A percentile compares a stretch with the other conserved stretches of the same genome.
These are phyloP conservation scores for Tausonia pullulans DNA, from an alignment of 1,284 basidiomycete species.

Conservation along the genomic window DNA sequence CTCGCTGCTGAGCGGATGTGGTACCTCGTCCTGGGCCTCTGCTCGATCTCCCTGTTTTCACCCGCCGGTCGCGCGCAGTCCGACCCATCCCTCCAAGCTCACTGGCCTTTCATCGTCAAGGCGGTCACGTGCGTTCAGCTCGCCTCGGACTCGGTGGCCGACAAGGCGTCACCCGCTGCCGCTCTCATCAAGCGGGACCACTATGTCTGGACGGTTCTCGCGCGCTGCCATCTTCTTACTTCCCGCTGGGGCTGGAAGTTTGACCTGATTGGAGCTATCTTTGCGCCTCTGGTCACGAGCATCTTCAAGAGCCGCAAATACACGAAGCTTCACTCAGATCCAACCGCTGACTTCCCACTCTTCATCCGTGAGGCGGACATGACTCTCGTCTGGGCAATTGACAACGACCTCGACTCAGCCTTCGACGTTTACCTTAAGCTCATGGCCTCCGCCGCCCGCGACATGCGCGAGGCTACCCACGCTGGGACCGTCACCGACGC, in stretches of 20 bases:
- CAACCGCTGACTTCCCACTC: conserved; percentile 54
- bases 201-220: conserved; percentile 62
- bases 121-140: conserved; percentile 54
- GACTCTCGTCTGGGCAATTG: conserved; percentile 43
- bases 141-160: conserved; percentile 43
- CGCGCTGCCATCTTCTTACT: conserved; percentile 60
- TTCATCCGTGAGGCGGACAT: conserved; percentile 60
- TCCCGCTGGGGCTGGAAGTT: conserved; percentile 65
- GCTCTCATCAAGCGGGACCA: conserved; percentile 54
- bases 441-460: conserved; percentile 47
- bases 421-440: conserved; percentile 74
- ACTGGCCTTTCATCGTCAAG: conserved; percentile 54
- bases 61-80: conserved; percentile 42
- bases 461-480: conserved; percentile 25
- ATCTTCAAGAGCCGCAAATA: conserved; percentile 74
- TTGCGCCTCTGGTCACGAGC: conserved; percentile 53
- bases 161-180: conserved; percentile 37
- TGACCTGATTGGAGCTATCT: conserved; percentile 47
- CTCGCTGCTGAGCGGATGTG: conserved; percentile 60
- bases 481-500: conserved; percentile 35
- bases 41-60: conserved; percentile 68
- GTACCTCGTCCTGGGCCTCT: conserved; percentile 58
- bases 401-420: conserved; percentile 52
- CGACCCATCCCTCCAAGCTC: conserved; percentile 41
- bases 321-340: conserved; percentile 62